These are phyloP conservation scores for Hypoxylon sp. DNA, from an alignment of 2,329 filamentous ascomycete species.

Conservation along the genomic window DNA sequence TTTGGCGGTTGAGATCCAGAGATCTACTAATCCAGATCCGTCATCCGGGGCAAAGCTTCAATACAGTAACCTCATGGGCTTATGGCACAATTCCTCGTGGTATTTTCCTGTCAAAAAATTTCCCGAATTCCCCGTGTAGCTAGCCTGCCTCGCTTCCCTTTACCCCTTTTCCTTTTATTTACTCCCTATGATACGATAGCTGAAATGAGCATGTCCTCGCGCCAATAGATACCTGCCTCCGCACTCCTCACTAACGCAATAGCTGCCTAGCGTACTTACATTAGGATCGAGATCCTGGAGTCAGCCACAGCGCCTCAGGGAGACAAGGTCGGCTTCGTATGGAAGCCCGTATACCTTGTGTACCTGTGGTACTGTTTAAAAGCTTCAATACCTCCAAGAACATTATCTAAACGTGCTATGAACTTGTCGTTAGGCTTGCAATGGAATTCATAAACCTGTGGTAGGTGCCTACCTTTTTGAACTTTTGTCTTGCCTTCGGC, in stretches of 20 bases:
- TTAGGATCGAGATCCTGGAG: neutral
- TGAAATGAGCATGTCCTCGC: neutral
- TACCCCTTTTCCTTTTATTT: neutral
- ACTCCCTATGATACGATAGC: neutral
- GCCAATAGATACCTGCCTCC: neutral
- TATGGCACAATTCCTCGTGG: conserved; percentile 21
- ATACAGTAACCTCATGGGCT: too few relatives aligned
- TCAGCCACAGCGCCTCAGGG: conserved; percentile 12
- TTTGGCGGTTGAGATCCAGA: conserved; percentile 37
- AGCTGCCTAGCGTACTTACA: neutral
- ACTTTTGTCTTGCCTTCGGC: conserved; percentile 6
- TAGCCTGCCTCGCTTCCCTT: conserved; percentile 1
- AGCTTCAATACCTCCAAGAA: neutral
- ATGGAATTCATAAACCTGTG: conserved; percentile 13
- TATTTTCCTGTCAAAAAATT: conserved; percentile 19
- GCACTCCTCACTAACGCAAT: neutral
- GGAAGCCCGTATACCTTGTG: neutral
- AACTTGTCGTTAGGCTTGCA: neutral
- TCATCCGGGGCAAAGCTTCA: conserved; percentile 35
- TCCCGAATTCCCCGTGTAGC: conserved; percentile 26
- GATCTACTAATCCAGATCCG: conserved; percentile 43
- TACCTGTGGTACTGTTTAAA: too few relatives aligned
- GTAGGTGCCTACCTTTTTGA: too few relatives aligned
- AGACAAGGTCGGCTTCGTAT: neutral
- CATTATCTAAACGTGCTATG: neutral